These are phyloP conservation scores for Suhomyces coccinellae DNA, from an alignment of 1,139 yeast species.

Conservation along the genomic window DNA sequence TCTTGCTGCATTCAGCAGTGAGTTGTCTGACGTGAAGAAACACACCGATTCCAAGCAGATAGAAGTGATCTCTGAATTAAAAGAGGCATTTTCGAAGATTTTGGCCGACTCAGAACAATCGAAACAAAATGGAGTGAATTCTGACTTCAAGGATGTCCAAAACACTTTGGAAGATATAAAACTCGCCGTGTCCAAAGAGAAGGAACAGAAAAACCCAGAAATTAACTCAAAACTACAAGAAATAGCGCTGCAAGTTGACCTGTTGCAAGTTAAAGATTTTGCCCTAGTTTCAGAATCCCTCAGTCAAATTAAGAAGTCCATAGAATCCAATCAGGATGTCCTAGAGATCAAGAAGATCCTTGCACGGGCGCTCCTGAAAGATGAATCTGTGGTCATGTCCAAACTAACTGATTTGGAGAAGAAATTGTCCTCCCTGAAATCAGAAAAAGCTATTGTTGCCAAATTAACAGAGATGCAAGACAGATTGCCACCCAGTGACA, in stretches of 20 bases:
- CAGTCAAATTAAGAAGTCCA: not conserved
- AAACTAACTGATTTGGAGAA: slow-evolving; percentile 9
- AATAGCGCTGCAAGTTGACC: not conserved
- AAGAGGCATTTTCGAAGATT: not conserved
- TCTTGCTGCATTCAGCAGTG: slow-evolving; percentile 12
- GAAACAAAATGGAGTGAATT: not conserved
- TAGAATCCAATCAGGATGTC: slow-evolving; percentile 3
- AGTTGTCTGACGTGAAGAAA: not conserved
- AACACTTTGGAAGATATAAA: not conserved
- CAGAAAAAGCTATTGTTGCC: slow-evolving; percentile 1
- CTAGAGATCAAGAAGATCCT: slow-evolving; percentile 6
- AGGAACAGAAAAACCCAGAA: not conserved
- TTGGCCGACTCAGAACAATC: not conserved
- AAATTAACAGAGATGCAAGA: slow-evolving; percentile 8
- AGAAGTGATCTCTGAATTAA: not conserved
- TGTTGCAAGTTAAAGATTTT: not conserved
- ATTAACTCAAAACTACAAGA: not conserved
- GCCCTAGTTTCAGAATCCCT: not conserved
- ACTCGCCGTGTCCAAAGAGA: not conserved
- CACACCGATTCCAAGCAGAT: not conserved
- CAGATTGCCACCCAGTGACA: slow-evolving; percentile 17
- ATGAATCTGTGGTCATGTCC: slow-evolving; percentile 5
- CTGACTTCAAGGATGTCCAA: not conserved
- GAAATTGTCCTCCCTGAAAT: slow-evolving; percentile 13
- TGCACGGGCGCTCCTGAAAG: slow-evolving; percentile 5